Conservation (phyloP, 441 rosid species). For the Mallotus japonicus region DNA sequence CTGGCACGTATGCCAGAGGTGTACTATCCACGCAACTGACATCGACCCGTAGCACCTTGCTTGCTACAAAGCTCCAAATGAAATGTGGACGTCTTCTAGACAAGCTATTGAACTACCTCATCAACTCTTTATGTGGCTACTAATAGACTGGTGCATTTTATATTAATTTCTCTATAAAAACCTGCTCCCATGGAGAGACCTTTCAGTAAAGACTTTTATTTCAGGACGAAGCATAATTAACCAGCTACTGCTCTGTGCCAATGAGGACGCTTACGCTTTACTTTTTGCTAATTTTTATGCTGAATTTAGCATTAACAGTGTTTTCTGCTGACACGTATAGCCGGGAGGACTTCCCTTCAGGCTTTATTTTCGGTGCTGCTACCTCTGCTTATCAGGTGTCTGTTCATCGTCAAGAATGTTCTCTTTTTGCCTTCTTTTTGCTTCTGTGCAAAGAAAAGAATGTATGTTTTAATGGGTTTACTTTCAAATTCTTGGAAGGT, state of each 20-base stretch:
- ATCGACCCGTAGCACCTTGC: too few relatives aligned
- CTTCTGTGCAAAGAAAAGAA: background rate
- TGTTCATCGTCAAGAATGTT: too few relatives aligned
- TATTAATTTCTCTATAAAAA: background rate
- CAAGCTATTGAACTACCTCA: background rate
- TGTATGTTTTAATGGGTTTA: background rate
- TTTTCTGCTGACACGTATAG: slow-evolving; percentile 33
- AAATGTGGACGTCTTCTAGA: background rate
- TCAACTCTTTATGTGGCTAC: background rate
- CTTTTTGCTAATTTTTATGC: slow-evolving; percentile 20
- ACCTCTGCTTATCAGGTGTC: slow-evolving; percentile 67
- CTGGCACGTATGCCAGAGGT: too few relatives aligned
- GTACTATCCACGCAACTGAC: too few relatives aligned
- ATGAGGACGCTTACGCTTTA: slow-evolving; percentile 21
- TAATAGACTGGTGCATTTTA: background rate
- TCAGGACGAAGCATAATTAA: too few relatives aligned
- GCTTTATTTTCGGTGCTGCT: slow-evolving; percentile 55
- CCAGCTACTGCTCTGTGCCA: too few relatives aligned
- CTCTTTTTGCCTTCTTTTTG: too few relatives aligned
- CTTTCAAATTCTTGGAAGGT: slow-evolving; percentile 27
- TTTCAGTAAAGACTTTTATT: background rate
- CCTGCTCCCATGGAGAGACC: background rate
- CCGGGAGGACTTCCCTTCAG: slow-evolving; percentile 51
- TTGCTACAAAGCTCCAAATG: too few relatives aligned
- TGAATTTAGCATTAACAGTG: slow-evolving; percentile 17